Evolutionary conservation across 2,329 filamentous ascomycete species (phyloP).

Genomic region (Helicocarpus griseus): DNA sequence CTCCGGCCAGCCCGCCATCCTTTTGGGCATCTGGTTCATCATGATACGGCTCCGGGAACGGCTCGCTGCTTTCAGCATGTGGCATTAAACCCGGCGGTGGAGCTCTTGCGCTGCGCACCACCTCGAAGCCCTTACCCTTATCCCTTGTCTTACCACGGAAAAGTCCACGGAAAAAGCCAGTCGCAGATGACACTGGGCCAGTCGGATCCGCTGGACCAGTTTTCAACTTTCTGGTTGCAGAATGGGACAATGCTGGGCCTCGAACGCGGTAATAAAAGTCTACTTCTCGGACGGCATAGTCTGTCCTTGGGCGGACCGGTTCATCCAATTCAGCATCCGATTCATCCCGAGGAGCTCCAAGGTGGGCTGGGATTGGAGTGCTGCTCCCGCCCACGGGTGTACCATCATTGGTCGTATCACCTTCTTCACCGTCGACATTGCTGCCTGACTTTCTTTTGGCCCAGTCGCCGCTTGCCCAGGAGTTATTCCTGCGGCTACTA

Average conservation of each 20-base stretch:
- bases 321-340: conserved; percentile 41
- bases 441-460: conserved; percentile 31
- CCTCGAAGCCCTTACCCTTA: conserved; percentile 92
- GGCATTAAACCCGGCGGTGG: conserved; percentile 60
- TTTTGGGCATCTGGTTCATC: conserved; percentile 38
- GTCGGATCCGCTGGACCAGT: conserved; percentile 94
- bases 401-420: conserved; percentile 26
- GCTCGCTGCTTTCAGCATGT: conserved; percentile 41
- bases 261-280: conserved; percentile 95
- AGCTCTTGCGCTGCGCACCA: conserved; percentile 81
- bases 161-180: conserved; percentile 75
- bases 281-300: conserved; percentile 89
- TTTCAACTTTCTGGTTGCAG: conserved; percentile 72
- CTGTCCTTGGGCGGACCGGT: conserved; percentile 49
- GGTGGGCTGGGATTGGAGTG: conserved; percentile 45
- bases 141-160: conserved; percentile 83
- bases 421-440: conserved; percentile 24
- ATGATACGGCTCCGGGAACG: conserved; percentile 56
- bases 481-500: conserved; percentile 34
- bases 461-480: conserved; percentile 40
- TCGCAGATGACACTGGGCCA: conserved; percentile 77
- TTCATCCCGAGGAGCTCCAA: conserved; percentile 44
- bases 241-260: conserved; percentile 75
- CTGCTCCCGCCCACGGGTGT: conserved; percentile 35
- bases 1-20: conserved; percentile 14